These are phyloP conservation scores for Staphylotrichum longicolle DNA, from an alignment of 495 filamentous ascomycete species.

Conservation along the genomic window DNA sequence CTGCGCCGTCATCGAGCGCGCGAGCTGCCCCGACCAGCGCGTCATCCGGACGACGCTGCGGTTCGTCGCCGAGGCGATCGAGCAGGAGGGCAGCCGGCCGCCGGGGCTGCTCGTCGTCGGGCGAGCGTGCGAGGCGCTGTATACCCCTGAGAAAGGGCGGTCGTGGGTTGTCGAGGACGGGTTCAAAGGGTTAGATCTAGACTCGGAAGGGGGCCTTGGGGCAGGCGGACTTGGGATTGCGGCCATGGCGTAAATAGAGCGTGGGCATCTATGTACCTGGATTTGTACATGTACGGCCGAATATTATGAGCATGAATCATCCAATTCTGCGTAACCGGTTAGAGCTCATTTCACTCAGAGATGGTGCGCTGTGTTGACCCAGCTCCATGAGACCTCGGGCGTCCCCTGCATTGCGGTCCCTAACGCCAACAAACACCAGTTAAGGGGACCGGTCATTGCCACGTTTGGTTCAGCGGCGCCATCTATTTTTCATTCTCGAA, in stretches of 20 bases:
- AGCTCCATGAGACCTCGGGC: too few species aligned
- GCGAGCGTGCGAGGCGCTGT: constrained; percentile 74
- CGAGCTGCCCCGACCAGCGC: constrained; percentile 89
- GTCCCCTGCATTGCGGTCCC: too few species aligned
- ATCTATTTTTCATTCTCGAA: too few species aligned
- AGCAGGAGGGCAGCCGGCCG: constrained; percentile 84
- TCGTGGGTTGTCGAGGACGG: constrained; percentile 88
- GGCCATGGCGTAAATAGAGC: constrained; percentile 11
- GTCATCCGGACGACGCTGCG: constrained; percentile 84
- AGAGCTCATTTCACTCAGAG: too few species aligned
- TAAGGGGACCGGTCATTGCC: too few species aligned
- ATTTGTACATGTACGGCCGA: neutral
- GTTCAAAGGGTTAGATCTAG: constrained; percentile 63
- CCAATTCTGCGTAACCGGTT: too few species aligned
- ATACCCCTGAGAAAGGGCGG: constrained; percentile 48
- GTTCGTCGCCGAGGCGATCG: constrained; percentile 76
- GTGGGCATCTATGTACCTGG: neutral
- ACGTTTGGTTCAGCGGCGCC: too few species aligned
- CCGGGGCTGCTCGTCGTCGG: constrained; percentile 91
- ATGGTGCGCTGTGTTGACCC: too few species aligned
- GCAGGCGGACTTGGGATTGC: constrained; percentile 19
- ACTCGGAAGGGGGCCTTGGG: constrained; percentile 14
- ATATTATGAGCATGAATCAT: too few species aligned
- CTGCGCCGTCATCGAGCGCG: constrained; percentile 91
- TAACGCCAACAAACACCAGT: too few species aligned